phyloP scores from a whole-genome alignment of 2,329 filamentous ascomycete genomes.

The Parastagonospora nodorum region DNA sequence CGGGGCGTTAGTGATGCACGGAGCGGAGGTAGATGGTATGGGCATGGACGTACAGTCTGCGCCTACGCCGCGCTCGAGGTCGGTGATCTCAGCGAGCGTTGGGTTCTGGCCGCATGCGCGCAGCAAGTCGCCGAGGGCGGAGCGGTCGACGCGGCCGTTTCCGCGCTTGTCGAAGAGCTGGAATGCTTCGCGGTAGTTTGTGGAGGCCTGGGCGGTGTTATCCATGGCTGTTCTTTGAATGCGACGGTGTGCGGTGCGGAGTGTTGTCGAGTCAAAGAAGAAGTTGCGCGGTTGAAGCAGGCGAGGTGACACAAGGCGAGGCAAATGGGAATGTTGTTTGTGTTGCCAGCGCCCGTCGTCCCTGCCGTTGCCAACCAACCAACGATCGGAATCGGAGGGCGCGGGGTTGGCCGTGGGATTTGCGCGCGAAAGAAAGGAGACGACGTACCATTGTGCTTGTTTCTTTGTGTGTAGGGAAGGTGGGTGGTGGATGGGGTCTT shows the following conservation, averaged over 20 bases:
- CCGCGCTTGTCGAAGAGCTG: constrained; percentile 99
- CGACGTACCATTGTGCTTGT: constrained; percentile 27
- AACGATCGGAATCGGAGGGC: constrained; percentile 15
- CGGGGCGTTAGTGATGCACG: neutral
- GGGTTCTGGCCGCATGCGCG: constrained; percentile 98
- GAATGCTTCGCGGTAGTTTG: constrained; percentile 99
- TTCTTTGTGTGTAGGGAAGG: constrained; percentile 6
- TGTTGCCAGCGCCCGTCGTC: constrained; percentile 11
- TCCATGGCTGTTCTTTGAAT: constrained; percentile 34
- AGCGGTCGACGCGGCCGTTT: constrained; percentile 85
- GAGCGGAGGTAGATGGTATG: neutral
- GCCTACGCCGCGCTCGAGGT: constrained; percentile 88
- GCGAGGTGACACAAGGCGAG: constrained; percentile 1
- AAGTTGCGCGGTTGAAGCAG: constrained; percentile 8
- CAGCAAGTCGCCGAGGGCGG: constrained; percentile 88
- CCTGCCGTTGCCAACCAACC: constrained; percentile 11
- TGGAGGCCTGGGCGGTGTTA: constrained; percentile 65
- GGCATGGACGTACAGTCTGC: constrained; percentile 76
- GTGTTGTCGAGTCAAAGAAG: neutral
- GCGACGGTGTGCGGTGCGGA: constrained; percentile 5
- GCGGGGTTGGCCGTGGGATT: constrained; percentile 9
- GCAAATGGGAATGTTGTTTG: constrained; percentile 18
- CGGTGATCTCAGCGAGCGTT: constrained; percentile 87
- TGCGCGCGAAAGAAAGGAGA: constrained; percentile 1
- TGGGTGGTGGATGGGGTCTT: constrained; percentile 5